phyloP scores from a whole-genome alignment of 805 yeast species.

The Hanseniaspora pseudoguilliermondii region DNA sequence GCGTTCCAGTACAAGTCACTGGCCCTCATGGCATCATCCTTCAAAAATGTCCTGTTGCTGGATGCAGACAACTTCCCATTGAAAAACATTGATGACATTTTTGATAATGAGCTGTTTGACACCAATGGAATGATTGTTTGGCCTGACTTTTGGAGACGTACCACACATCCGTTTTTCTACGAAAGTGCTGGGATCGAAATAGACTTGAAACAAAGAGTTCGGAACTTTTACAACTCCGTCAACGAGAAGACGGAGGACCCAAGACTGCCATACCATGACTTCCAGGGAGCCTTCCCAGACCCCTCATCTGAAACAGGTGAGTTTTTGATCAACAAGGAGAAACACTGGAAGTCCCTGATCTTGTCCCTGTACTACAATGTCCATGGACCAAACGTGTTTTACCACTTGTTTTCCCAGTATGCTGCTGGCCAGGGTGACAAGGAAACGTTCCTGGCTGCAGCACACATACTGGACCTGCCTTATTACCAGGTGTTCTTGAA shows the following conservation, averaged over 20 bases:
- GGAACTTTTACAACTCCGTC: constrained; percentile 27
- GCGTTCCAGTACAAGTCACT: constrained; percentile 60
- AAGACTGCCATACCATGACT: constrained; percentile 39
- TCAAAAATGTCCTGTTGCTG: constrained; percentile 55
- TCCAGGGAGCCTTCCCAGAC: constrained; percentile 54
- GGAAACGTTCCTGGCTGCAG: constrained; percentile 60
- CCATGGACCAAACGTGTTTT: constrained; percentile 59
- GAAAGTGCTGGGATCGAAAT: constrained; percentile 49
- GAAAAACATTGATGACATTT: constrained; percentile 47
- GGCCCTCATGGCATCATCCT: constrained; percentile 59
- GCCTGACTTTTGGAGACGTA: constrained; percentile 86
- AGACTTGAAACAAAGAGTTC: constrained; percentile 28
- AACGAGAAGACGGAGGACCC: constrained; percentile 18
- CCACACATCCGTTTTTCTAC: constrained; percentile 63
- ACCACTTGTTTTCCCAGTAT: constrained; percentile 61
- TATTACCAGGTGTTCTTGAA: constrained; percentile 38
- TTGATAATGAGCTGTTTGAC: constrained; percentile 43
- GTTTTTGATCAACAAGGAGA: constrained; percentile 46
- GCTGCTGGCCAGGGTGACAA: constrained; percentile 73
- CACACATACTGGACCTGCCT: constrained; percentile 34
- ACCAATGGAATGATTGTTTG: constrained; percentile 46
- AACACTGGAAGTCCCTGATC: constrained; percentile 46
- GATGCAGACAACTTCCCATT: constrained; percentile 72
- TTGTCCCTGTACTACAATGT: constrained; percentile 54
- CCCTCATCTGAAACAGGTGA: constrained; percentile 67